Base-by-base conservation (phyloP, 2,329 filamentous ascomycete genomes). In the Metarhizium brunneum region DNA sequence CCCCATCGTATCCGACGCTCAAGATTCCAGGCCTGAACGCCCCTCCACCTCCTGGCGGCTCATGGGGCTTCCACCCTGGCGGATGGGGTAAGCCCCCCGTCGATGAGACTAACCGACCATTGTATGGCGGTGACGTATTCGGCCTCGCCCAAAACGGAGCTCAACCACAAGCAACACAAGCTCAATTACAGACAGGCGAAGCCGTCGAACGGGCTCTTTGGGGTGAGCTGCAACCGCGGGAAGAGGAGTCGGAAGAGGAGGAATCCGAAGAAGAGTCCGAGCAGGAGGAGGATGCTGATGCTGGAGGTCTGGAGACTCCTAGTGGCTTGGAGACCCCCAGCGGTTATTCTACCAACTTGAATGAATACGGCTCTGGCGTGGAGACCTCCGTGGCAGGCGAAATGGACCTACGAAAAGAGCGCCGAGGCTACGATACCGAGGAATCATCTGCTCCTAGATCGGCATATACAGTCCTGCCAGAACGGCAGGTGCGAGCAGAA, bases 21-120 rank as follows among this genome's bases (percentile, higher is more conserved):
- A 95, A 94, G 69, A 91, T 99, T 58, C 88, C 94, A 8, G 94
- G 94, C 48, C 81, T 99, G 50, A 99, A 97, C 69, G 91, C 92
- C 1, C 91, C 94, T 4, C 90, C 92, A 11, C 94, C 94, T 2
- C 80, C 90, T 1, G 92, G 92, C 50, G 92, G 88, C 29, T 83
- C 86, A 56, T 99, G 94, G 94, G 94, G 94, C 2, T 99, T 95
- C 70, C 88, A 92, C 62, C 91, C 92, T 7, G 94, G 94, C 57
- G 92, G 92, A 58, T 99, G 92, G 77, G 94, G 94, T 52, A 97
- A 97, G 69, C 92, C 94, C 0, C 94, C 94, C 0, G 85, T 95
- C 1, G 92, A 97, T 67, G 94, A 97, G 63, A 88, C 90, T 69
- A 95, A 96, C 69, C 80, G 90, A 52, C 92, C 94, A 0, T 76